These are phyloP conservation scores for Epichloe bromicola DNA, from an alignment of 2,329 filamentous ascomycete species.

Conservation along the genomic window DNA sequence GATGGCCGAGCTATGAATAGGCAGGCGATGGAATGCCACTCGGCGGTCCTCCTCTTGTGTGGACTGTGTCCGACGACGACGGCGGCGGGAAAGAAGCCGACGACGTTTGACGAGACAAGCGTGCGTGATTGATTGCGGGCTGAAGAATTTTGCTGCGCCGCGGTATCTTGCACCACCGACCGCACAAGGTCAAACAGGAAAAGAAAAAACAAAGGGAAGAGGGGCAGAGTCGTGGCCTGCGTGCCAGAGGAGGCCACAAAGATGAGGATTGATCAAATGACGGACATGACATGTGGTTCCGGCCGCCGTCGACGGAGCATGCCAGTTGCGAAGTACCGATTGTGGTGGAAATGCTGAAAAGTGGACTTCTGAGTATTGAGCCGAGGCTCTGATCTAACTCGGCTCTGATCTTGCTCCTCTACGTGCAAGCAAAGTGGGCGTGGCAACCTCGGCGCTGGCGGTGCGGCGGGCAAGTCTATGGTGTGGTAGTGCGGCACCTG, in stretches of 20 bases:
- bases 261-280: constrained; percentile 2
- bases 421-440: too few relatives aligned
- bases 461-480: not conserved
- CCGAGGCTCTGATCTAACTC: not conserved
- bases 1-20: not conserved
- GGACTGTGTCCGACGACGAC: not conserved
- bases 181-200: not conserved
- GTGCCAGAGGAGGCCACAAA: constrained; percentile 3
- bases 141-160: not conserved
- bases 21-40: not conserved
- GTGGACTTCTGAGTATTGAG: constrained; percentile 1
- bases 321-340: not conserved
- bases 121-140: not conserved
- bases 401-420: not conserved
- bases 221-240: not conserved
- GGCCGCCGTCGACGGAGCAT: constrained; percentile 5
- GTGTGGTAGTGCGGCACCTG: not conserved
- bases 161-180: not conserved
- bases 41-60: not conserved
- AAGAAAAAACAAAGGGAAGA: not conserved
- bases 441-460: not conserved
- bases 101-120: not conserved
- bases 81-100: not conserved
- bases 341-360: not conserved
- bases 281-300: constrained; percentile 11